Percentiles rank a stretch among this genome's conserved stretches.
These are phyloP conservation scores for Silybum marianum DNA, from an alignment of 129 eudicot genomes.

Conservation along the genomic window DNA sequence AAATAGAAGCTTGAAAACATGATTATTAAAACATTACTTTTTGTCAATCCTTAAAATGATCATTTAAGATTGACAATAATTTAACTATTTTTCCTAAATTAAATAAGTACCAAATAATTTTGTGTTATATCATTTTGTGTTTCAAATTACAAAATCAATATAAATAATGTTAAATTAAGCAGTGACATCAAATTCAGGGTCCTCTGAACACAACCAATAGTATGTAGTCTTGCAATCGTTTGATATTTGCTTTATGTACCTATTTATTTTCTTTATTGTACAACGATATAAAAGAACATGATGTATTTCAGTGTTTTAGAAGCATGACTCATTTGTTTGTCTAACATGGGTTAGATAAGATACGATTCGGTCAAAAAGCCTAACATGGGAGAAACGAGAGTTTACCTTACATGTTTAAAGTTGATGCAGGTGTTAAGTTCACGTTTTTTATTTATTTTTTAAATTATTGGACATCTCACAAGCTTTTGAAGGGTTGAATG, in stretches of 20 bases:
- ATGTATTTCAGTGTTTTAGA: too few species aligned
- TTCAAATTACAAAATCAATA: too few species aligned
- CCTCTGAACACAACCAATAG: too few species aligned
- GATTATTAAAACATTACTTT: not conserved
- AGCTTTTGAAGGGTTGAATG: not conserved
- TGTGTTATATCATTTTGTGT: too few species aligned
- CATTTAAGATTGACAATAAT: not conserved
- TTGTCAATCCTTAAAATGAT: not conserved
- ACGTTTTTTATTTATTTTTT: not conserved
- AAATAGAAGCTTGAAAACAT: not conserved
- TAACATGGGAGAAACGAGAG: not conserved
- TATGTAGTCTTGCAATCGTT: too few species aligned
- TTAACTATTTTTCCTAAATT: not conserved
- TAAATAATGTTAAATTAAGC: too few species aligned
- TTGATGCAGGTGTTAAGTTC: not conserved
- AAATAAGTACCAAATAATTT: too few species aligned
- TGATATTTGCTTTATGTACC: too few species aligned
- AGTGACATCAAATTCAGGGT: too few species aligned
- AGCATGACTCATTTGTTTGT: not conserved
- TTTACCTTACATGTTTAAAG: not conserved
- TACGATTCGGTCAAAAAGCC: not conserved
- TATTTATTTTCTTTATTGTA: too few species aligned
- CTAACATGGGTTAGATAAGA: not conserved
- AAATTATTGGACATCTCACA: not conserved
- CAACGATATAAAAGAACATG: too few species aligned